Conservation (phyloP, 2,329 filamentous ascomycete genomes). For the Fonsecaea nubica region DNA sequence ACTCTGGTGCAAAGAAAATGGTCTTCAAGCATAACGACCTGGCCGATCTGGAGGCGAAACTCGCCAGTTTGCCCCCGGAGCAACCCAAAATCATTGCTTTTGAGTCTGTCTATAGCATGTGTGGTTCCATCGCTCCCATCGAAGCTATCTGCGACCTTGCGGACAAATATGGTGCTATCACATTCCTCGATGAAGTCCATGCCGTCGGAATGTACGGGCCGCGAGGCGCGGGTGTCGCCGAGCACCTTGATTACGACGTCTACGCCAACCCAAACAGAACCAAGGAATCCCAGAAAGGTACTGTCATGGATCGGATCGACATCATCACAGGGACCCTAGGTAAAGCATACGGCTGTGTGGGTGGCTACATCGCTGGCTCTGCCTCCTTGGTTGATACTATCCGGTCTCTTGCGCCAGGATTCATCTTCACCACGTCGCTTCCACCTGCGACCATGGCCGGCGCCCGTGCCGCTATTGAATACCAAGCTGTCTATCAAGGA, state of each 20-base stretch:
- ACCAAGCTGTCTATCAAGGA: conserved; percentile 82
- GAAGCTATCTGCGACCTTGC: conserved; percentile 94
- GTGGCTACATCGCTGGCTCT: conserved; percentile 94
- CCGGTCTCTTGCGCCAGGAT: conserved; percentile 91
- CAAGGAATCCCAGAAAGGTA: conserved; percentile 64
- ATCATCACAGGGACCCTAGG: conserved; percentile 97
- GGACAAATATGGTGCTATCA: conserved; percentile 96
- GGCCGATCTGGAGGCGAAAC: conserved; percentile 88
- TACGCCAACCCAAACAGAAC: conserved; percentile 74
- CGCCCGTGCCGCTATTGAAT: conserved; percentile 88
- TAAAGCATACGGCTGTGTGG: conserved; percentile 97
- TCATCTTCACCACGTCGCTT: conserved; percentile 98
- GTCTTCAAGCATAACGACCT: conserved; percentile 99
- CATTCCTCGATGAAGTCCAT: conserved; percentile 98
- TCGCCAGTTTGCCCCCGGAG: conserved; percentile 82
- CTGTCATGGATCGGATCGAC: conserved; percentile 92
- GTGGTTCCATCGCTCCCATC: conserved; percentile 94
- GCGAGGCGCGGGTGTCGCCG: conserved; percentile 91
- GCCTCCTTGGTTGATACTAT: conserved; percentile 87
- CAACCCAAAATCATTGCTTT: conserved; percentile 98
- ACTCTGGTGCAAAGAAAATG: conserved; percentile 95
- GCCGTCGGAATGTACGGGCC: conserved; percentile 99
- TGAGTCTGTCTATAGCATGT: conserved; percentile 99
- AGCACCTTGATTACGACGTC: conserved; percentile 93
- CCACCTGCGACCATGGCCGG: conserved; percentile 97